Base-by-base conservation (phyloP, 192 early-diverging fungal genomes). In the Gaertneriomyces sp. region DNA sequence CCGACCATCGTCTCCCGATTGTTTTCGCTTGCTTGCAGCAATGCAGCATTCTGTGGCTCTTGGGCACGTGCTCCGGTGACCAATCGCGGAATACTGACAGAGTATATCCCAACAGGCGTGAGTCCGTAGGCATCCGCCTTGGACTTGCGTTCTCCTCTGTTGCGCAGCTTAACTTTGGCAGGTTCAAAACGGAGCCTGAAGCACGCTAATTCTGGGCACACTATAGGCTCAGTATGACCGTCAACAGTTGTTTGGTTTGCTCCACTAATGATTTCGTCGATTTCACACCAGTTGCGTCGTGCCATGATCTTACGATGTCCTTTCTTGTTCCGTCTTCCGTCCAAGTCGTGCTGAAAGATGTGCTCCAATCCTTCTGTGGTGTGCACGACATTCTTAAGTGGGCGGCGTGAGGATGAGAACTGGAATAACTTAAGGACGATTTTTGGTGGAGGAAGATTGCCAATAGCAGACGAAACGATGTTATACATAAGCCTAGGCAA, bases 401-500 rank as follows among this genome's bases (percentile, higher is more conserved):
- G 56, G 38, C 49, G 45, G 14, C 58, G 55, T 7, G 56, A 50
- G 11, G 55, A 57, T 6, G 65, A 58, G 57, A 55, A 67, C 33
- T 61, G 45, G 44, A 67, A 67, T 3, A 67, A 25, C 49, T 56
- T 67, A 7, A 47, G 46, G 7, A 67, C 65, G 14, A 50, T 10
- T 46, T 61, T 60, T 10, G 65, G 65, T 14, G 65, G 65, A 16
- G 65, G 65, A 17, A 49, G n/a, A 54, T 67, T 67, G n/a, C 53
- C 65, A 67, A 67, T 67, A 12, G 57, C 65, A 7, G 56, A 60
- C 11, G 65, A 60, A 8, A 60, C 40, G 16, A 67, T 60, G 33
- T 67, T 58, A 25, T 61, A 67, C 57, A 67, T 67, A 8, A 67
- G 41, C 4, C 57, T 62, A 50, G 1, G 54, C 17, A 1, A 16